Base-by-base conservation (phyloP, 148 eudicot genomes). In the Simmondsia chinensis region DNA sequence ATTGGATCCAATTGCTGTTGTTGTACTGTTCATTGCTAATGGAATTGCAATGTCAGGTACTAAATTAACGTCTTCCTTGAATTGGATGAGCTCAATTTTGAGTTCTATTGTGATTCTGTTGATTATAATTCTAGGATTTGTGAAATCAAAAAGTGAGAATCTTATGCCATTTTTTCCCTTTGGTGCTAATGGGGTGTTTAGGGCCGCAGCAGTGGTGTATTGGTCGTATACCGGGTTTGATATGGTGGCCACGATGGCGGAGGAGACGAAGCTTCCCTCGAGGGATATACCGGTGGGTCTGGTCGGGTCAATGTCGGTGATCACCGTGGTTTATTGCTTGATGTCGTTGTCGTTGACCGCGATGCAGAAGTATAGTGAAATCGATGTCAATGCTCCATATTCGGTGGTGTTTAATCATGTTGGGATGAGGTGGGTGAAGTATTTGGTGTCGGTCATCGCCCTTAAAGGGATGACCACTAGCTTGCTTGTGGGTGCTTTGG, bases 171-270 rank as follows among this genome's bases (percentile, higher is more conserved):
- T 91, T 57, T 72, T 82, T 34, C 99, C 99, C 0, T 56, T 57
- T 56, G 94, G 95, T 3, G 77, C 86, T 0, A 39, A 66, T 32
- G 99, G 99, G 1, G 83, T 86, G 9, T 86, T 91, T 38, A 59
- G 48, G 26, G 94, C 99, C 23, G 76, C 99, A 4, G 99, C 89
- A 0, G 72, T 91, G 20, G 94, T 91, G 13, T 91, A 76, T 51
- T 91, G 94, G 94, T 82, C 99, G 9, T 91, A 91, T 34, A 79
- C 94, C 0, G 99, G 99, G 4, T 91, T 91, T 20, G 99, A 91
- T 33, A 74, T 76, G 77, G 88, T 91, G 17, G 83, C 99, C 6
- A 91, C 76, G 17, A 82, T 91, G 95, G 99, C 95, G 0, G 97
- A 91, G 44, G 97, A 91, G 46, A 83, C 87, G 0, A 76, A 74